A percentile compares a stretch with the other conserved stretches of the same genome.
Evolutionary conservation across 768 basidiomycete species (phyloP).

Genomic region (Mycena capillaripes): DNA sequence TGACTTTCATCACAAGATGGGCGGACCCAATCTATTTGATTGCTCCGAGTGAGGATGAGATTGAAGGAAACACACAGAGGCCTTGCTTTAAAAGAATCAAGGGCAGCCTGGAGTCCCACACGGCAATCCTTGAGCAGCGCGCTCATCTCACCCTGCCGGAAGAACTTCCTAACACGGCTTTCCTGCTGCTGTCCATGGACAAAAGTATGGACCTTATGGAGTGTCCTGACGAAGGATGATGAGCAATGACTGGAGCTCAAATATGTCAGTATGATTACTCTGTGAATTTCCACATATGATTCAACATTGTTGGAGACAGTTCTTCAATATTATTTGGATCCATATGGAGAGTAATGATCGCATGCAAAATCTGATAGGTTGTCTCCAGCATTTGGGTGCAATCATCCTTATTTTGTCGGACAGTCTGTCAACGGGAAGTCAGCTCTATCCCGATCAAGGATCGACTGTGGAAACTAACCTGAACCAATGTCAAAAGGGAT

Average conservation of each 20-base stretch:
- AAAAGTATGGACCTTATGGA: background rate
- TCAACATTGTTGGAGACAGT: background rate
- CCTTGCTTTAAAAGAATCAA: background rate
- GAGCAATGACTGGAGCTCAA: no score
- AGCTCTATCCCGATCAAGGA: no score
- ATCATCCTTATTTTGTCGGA: background rate
- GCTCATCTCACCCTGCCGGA: background rate
- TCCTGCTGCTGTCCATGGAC: background rate
- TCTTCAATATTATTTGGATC: background rate
- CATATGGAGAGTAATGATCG: background rate
- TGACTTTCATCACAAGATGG: no score
- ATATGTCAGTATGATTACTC: background rate
- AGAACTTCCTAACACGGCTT: background rate
- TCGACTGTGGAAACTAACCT: background rate
- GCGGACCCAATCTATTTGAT: no score
- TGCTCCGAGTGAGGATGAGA: background rate
- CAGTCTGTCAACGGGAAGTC: background rate
- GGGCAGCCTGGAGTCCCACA: background rate
- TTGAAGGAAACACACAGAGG: no score
- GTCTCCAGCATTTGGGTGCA: background rate
- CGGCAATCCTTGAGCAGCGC: background rate
- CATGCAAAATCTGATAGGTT: background rate
- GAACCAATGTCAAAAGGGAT: background rate
- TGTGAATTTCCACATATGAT: background rate
- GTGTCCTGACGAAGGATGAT: background rate